Percentiles rank a stretch among this genome's conserved stretches.
These are phyloP conservation scores for Clonostachys chloroleuca DNA, from an alignment of 2,329 filamentous ascomycete genomes.

Conservation along the genomic window DNA sequence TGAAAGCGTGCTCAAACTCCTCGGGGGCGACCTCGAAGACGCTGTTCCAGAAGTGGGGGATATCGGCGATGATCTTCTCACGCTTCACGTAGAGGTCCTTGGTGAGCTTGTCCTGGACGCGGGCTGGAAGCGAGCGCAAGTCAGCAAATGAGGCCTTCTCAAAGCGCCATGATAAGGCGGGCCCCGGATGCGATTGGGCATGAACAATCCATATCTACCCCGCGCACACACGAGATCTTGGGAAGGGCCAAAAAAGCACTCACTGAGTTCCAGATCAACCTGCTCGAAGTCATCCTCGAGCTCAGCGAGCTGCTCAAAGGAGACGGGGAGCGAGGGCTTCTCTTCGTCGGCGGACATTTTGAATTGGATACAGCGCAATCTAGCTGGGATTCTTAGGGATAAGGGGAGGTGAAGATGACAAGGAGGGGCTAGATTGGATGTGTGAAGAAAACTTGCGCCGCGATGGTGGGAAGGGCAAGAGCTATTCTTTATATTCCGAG, in stretches of 20 bases:
- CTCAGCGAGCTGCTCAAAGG: conserved; percentile 73
- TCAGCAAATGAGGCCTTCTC: conserved; percentile 5
- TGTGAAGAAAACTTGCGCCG: too few relatives aligned
- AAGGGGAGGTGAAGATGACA: too few relatives aligned
- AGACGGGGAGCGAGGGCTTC: conserved; percentile 35
- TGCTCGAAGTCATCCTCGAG: conserved; percentile 83
- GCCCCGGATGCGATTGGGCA: neutral
- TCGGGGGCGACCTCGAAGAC: conserved; percentile 83
- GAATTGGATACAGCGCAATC: conserved; percentile 1
- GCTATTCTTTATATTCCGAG: too few relatives aligned
- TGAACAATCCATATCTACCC: neutral
- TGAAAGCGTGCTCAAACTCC: conserved; percentile 85
- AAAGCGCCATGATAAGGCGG: neutral
- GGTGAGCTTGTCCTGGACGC: conserved; percentile 65
- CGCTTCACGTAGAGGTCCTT: conserved; percentile 74
- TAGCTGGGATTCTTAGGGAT: too few relatives aligned
- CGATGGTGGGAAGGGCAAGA: too few relatives aligned
- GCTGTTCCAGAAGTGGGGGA: conserved; percentile 91
- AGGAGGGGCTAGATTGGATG: too few relatives aligned
- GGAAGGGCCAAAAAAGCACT: conserved; percentile 23
- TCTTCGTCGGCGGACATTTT: conserved; percentile 27
- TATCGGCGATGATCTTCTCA: conserved; percentile 62
- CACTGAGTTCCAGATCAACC: conserved; percentile 78
- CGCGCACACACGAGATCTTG: neutral
- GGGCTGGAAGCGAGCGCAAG: conserved; percentile 45